Percentiles rank a stretch among this genome's conserved stretches.
Conservation (phyloP, 2,329 filamentous ascomycete genomes). For the Daldinia sp. region DNA sequence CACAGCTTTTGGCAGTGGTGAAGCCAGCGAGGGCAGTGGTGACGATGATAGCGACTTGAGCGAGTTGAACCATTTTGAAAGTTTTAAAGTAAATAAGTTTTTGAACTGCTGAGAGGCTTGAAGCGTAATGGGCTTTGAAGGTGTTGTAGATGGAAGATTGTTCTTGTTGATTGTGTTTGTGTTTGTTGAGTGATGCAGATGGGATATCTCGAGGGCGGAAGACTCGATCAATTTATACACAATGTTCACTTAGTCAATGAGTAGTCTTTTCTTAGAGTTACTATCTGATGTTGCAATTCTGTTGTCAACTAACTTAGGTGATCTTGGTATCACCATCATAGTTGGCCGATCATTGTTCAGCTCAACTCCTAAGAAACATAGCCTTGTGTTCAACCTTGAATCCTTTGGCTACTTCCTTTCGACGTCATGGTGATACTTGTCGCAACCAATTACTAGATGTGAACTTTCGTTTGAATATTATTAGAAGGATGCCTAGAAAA, state of each 20-base stretch:
- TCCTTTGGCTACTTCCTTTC: background rate
- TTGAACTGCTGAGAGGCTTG: background rate
- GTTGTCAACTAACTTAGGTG: background rate
- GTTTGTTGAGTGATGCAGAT: background rate
- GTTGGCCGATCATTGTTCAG: background rate
- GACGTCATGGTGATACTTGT: background rate
- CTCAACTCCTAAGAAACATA: background rate
- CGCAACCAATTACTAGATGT: background rate
- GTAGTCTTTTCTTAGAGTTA: constrained; percentile 1
- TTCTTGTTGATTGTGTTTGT: background rate
- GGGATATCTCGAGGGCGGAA: background rate
- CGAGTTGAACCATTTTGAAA: constrained; percentile 22
- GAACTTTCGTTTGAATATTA: background rate
- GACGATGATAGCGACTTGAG: constrained; percentile 8
- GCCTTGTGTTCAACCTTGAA: background rate
- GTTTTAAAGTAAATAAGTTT: background rate
- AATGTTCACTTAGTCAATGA: background rate
- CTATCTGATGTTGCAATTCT: background rate
- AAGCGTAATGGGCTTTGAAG: background rate
- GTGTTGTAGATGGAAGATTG: background rate
- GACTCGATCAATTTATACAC: background rate
- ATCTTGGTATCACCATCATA: background rate
- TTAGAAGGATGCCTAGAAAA: background rate
- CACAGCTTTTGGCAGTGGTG: constrained; percentile 25
- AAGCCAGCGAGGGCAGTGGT: constrained; percentile 22